Evolutionary conservation across 306 rosid genomes (phyloP).

Genomic region (Cicer arietinum): DNA sequence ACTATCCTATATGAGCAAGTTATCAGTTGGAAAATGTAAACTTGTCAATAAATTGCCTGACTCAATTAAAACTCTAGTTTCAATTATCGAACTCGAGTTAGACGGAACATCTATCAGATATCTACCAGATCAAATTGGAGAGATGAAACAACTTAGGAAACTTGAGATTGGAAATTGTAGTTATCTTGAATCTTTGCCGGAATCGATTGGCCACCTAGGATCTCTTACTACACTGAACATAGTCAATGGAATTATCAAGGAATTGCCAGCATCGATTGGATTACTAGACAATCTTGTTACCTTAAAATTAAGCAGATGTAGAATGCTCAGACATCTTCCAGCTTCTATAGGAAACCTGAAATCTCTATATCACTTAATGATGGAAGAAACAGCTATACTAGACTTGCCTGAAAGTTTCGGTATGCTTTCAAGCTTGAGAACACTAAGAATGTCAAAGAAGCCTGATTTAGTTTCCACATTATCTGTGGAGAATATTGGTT

Average conservation of each 20-base stretch:
- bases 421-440: slow-evolving; percentile 60
- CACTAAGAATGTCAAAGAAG: slow-evolving; percentile 54
- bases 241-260: slow-evolving; percentile 47
- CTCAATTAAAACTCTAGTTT: slow-evolving; percentile 50
- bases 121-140: slow-evolving; percentile 67
- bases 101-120: slow-evolving; percentile 53
- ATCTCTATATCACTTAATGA: slow-evolving; percentile 52
- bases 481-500: neutral
- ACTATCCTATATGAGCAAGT: slow-evolving; percentile 48
- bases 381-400: slow-evolving; percentile 56
- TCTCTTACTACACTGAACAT: slow-evolving; percentile 53
- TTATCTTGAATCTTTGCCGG: slow-evolving; percentile 59
- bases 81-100: slow-evolving; percentile 55
- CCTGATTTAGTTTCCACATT: neutral
- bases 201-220: slow-evolving; percentile 56
- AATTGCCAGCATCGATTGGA: slow-evolving; percentile 59
- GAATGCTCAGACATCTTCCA: slow-evolving; percentile 60
- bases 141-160: slow-evolving; percentile 55
- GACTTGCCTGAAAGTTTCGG: slow-evolving; percentile 71
- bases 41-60: slow-evolving; percentile 49
- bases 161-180: slow-evolving; percentile 59
- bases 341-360: slow-evolving; percentile 59
- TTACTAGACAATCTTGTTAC: slow-evolving; percentile 59
- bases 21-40: slow-evolving; percentile 50
- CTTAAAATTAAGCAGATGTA: slow-evolving; percentile 52